Evolutionary conservation across 164 flowering plant genomes (phyloP).

Genomic region (Paratinospora sagittata): DNA sequence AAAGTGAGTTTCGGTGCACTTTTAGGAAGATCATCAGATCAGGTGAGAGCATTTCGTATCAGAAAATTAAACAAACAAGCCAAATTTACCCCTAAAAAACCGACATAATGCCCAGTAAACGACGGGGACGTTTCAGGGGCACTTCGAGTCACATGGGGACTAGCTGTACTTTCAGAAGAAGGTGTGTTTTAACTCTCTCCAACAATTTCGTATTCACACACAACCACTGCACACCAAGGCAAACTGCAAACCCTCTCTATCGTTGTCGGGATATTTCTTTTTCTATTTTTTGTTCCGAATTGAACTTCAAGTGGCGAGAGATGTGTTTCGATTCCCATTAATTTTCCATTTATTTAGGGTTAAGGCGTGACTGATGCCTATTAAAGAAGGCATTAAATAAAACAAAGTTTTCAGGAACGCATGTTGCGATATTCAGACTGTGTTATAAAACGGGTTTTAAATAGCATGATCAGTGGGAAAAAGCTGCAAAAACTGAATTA

Average conservation of each 20-base stretch:
- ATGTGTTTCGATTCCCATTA: neutral
- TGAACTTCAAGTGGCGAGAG: neutral
- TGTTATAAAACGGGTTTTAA: neutral
- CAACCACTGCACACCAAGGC: neutral
- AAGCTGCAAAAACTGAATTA: neutral
- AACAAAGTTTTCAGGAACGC: constrained; percentile 15
- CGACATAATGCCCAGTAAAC: constrained; percentile 4
- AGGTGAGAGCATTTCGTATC: constrained; percentile 27
- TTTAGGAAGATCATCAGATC: neutral
- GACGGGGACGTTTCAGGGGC: no score
- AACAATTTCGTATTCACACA: constrained; percentile 9
- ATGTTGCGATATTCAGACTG: constrained; percentile 19
- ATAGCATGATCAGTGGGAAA: constrained; percentile 3
- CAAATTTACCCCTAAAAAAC: constrained; percentile 26
- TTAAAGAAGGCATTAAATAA: constrained; percentile 6
- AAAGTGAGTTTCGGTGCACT: constrained; percentile 13
- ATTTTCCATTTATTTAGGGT: neutral
- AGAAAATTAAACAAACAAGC: neutral
- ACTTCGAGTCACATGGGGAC: constrained; percentile 26
- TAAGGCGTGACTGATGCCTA: constrained; percentile 7
- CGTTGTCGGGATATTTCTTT: neutral
- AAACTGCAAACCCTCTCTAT: neutral
- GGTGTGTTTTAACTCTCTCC: constrained; percentile 26
- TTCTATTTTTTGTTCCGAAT: constrained; percentile 5
- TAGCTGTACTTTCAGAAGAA: constrained; percentile 15